phyloP scores from a whole-genome alignment of 306 rosid species.

The Cicer bijugum region DNA sequence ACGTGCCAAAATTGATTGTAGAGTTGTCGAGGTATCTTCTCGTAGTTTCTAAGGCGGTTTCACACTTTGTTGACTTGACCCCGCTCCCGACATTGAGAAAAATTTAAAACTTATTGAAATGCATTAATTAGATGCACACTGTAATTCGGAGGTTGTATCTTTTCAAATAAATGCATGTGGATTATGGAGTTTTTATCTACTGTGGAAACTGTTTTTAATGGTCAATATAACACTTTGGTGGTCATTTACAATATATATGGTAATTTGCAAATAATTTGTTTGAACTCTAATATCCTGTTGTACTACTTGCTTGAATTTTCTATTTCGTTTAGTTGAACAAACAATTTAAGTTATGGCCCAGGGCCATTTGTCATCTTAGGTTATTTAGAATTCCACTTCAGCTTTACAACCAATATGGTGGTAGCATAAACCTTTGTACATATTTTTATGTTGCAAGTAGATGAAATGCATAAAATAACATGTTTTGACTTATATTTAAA shows the following conservation, averaged over 20 bases:
- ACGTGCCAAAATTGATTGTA: not conserved
- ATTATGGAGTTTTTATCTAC: slow-evolving; percentile 21
- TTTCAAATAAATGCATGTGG: slow-evolving; percentile 29
- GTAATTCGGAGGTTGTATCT: slow-evolving; percentile 14
- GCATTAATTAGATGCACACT: slow-evolving; percentile 12
- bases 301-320: slow-evolving; percentile 19
- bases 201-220: slow-evolving; percentile 29
- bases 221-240: not conserved
- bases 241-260: slow-evolving; percentile 15
- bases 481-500: slow-evolving; percentile 26
- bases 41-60: slow-evolving; percentile 32
- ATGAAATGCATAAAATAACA: slow-evolving; percentile 9
- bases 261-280: slow-evolving; percentile 32
- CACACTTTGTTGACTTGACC: not conserved
- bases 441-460: slow-evolving; percentile 17
- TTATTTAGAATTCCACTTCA: slow-evolving; percentile 6
- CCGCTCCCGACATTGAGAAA: not conserved
- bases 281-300: slow-evolving; percentile 14
- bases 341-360: not conserved
- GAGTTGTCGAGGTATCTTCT: slow-evolving; percentile 17
- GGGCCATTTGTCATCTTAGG: not conserved
- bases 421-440: slow-evolving; percentile 2
- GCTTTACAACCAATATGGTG: slow-evolving; percentile 20
- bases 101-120: slow-evolving; percentile 3
- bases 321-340: slow-evolving; percentile 17